Evolutionary conservation across 371 early-diverging fungal species (phyloP).

Genomic region (Phascolomyces articulosus): DNA sequence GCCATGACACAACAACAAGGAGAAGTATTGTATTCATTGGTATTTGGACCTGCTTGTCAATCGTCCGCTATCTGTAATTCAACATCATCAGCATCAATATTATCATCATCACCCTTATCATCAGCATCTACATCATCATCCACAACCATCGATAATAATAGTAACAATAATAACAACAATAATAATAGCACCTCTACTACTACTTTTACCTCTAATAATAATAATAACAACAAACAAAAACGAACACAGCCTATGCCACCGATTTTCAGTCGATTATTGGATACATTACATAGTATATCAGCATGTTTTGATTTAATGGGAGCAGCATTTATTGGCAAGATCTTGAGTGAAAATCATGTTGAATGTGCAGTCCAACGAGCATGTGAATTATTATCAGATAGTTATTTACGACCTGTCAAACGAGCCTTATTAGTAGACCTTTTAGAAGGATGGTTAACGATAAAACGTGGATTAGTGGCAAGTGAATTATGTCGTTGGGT

Average conservation of each 20-base stretch:
- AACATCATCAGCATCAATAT: background rate
- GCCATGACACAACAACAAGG: slow-evolving; percentile 8
- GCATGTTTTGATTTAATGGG: slow-evolving; percentile 51
- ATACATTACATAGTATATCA: slow-evolving; percentile 37
- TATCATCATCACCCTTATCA: slow-evolving; percentile 5
- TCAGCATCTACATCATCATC: slow-evolving; percentile 12
- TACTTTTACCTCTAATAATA: background rate
- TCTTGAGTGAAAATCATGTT: slow-evolving; percentile 41
- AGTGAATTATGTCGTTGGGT: slow-evolving; percentile 39
- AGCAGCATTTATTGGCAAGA: slow-evolving; percentile 41
- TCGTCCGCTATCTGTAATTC: background rate
- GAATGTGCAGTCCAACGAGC: slow-evolving; percentile 45
- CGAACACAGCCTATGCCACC: background rate
- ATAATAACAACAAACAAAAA: too few species aligned
- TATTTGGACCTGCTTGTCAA: slow-evolving; percentile 18
- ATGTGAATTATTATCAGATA: slow-evolving; percentile 37
- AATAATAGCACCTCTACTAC: too few species aligned
- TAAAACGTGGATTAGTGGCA: slow-evolving; percentile 36
- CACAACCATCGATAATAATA: background rate
- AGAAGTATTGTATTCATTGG: slow-evolving; percentile 1
- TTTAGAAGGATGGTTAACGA: slow-evolving; percentile 43
- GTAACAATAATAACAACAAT: too few species aligned
- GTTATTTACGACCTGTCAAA: slow-evolving; percentile 26
- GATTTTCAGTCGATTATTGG: background rate
- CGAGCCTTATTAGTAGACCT: slow-evolving; percentile 30